Base-by-base conservation (phyloP, 2,329 filamentous ascomycete species). In the Aureobasidium melanogenum region DNA sequence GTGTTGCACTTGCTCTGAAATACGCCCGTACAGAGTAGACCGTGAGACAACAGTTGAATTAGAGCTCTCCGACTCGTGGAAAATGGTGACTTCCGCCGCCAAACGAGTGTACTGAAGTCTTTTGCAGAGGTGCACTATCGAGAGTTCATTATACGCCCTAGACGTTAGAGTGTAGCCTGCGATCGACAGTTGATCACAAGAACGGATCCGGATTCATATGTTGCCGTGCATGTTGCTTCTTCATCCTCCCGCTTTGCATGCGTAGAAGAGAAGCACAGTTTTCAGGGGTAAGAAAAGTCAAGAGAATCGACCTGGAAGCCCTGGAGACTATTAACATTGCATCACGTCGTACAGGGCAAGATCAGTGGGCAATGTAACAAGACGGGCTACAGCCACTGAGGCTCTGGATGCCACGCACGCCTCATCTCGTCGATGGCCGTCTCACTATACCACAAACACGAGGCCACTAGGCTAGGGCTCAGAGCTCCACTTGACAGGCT, bases 371-470 rank as follows among this genome's bases (percentile, higher is more conserved):
- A 3, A n/a, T 41, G 34, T 19, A 30, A 43, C 14, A 43, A 41
- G 24, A 32, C 32, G 26, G 12, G 19, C 22, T 26, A 9, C 26
- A 55, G 38, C 51, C 51, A 55, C 51, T 55, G 51, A 55, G 51
- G 51, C 51, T 55, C 38, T 43, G 24, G 38, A 19, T 38, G 55
- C 55, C 32, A 39, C 55, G 55, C 43, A 58, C 55, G 55, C 55
- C 32, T 58, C 55, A 47, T 58, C 55, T 58, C 41, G 32, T 28
- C 43, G 15, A 26, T 58, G 17, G 43, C 19, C 43, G 43, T 58
- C 43, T 58, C 55, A 58, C 43, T 58, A 58, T 58, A 58, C 55
- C 30, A 26, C 54, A 57, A 57, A 57, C 54, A 22, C 30, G 22
- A 46, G 5, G 26, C 28, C 19, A 26, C 54, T 36, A 57, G 41